Evolutionary conservation across 768 basidiomycete genomes (phyloP), one percentile per base, ranked within the genome.

Genomic region (Leccinum disarticulatum): DNA sequence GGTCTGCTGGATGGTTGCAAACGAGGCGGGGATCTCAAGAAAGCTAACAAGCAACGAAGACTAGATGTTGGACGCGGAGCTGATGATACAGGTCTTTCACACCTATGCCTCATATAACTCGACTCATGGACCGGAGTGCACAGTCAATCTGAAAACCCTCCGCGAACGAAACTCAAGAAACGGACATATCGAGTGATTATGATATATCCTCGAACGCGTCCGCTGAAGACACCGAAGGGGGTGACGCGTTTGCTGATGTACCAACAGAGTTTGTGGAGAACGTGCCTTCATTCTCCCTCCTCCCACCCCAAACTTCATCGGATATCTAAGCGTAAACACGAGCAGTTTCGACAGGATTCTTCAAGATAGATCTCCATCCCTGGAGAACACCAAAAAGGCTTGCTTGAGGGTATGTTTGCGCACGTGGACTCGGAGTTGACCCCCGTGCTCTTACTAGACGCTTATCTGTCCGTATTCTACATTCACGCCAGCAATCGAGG

Each of bases 1-100:
- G 93, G 92, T 0, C 73, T 98, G 25, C 74, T 99, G 59, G 91
- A 97, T 63, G 94, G 93, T 2, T 88, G 92, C 35, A 97, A 93
- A 72, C 80, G 93, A 6, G 77, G 87, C 3, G 94, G 95, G 0
- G 96, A 98, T 71, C 74, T 99, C 22, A 79, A 81, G 3, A 80
- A 93, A 52, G 87, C 87, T 27, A 80, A 95, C 60, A 28, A 69
- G 52, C 35, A 55, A 11, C 52, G 70, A 57, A 30, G 72, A 70
- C 15, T 76, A 84, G 27, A 47, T 67, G 38, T 68, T 84, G 22
- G 81, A 90, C 61, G 87, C 90, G 57, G 83, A 87, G 62, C 77
- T 89, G 47, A 87, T 97, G 87, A 81, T 81, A 67, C 89, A 91
- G 65, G 74, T 95, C 31, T 95, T 98, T 73, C 89, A 95, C 73